Base-by-base conservation (phyloP, 192 early-diverging fungal genomes). In the Podila clonocystis region DNA sequence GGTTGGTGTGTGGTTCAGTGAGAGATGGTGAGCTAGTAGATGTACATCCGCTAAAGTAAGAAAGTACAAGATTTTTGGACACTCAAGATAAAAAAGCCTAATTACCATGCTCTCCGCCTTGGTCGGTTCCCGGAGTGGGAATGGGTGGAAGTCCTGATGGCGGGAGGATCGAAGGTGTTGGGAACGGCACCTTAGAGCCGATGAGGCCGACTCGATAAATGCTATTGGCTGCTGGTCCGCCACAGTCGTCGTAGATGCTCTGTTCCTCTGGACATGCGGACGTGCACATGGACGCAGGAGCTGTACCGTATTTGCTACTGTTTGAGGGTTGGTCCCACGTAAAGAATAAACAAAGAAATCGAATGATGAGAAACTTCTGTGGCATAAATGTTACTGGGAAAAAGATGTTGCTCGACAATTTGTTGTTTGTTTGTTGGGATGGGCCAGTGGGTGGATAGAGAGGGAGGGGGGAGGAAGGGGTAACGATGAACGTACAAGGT, bases 171-270 rank as follows among this genome's bases (percentile, higher is more conserved):
- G 75, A 71, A 0, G 76, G 76, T 5, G 30, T 61, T 8, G 76
- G 70, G 8, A 57, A 67, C 7, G 76, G 70, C 29, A 38, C 12
- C 34, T 68, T 72, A 20, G 76, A 17, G 22, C 30, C 57, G 30
- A 52, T 49, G 36, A 58, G 17, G 26, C 38, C 60, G 1, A 79
- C 69, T 22, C 31, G 55, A 29, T 79, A 79, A 11, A 79, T 49
- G 19, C 65, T 72, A 48, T 79, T 79, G 28, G 70, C 65, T 11
- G 68, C 61, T 3, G 76, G 69, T 1, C 76, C 76, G 15, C 76
- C 76, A 52, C 76, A 79, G 63, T 79, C 33, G 50, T 79, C 76
- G 50, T 70, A 79, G 49, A 36, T 55, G 48, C 70, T 72, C 13
- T 71, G 69, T 12, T 72, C 66, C 50, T 72, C 64, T 24, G 60